Base-by-base conservation (phyloP, 129 eudicot species). In the Centella asiatica region DNA sequence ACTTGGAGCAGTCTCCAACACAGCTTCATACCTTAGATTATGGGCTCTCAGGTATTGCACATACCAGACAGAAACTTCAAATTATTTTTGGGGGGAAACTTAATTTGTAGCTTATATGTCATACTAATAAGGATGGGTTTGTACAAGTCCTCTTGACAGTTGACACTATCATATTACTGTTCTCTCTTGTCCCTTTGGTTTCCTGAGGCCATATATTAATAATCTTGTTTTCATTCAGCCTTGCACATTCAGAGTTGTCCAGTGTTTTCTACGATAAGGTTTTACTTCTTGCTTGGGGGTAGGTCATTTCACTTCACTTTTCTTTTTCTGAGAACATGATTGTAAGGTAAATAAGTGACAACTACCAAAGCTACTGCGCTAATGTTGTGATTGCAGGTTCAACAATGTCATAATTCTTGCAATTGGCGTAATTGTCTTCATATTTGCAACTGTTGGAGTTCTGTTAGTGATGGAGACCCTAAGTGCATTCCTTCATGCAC, bases 171-270 rank as follows among this genome's bases (percentile, higher is more conserved):
- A 52, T 8, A 11, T 15, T 48, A 51, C 28, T 20, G 13, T 14
- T 20, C 36, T 13, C 11, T 5, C 17, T 13, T 20, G 13, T 56
- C 44, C 34, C 45, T 57, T 34, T 4, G 13, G 46, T 58, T 58
- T 2, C 12, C 9, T 23, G 22, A 18, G 27, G 26, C 31, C 37
- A 57, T 31, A 24, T 19, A 34, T 25, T 58, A 23, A 25, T 26
- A 18, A 29, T 37, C 51, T 54, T 27, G 57, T 54, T 77, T 42
- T 70, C 32, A 26, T 74, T 50, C 88, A 89, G 97, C 69, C 86
- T 89, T 50, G 97, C 97, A 33, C 97, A 89, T 72, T 89, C 97
- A 22, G 95, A 85, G 80, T 78, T 89, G 73, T 85, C 95, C 4
- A 89, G 82, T 48, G 95, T 89, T 15, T 89, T 89, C 60, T 89